phyloP scores from a whole-genome alignment of 1,284 basidiomycete species.

The Tilletia horrida region DNA sequence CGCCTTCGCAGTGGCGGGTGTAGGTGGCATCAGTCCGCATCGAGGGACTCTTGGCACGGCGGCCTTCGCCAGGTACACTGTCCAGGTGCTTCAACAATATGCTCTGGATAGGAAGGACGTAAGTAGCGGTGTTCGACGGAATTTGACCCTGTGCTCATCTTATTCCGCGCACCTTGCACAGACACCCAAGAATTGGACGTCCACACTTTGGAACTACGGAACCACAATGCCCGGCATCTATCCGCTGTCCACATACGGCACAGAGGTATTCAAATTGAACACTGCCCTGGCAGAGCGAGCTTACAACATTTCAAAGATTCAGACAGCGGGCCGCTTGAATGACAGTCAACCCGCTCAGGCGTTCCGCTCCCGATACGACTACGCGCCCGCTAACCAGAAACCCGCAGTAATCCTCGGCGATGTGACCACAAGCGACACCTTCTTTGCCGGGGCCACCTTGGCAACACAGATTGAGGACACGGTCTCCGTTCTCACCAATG shows the following conservation, averaged over 20 bases:
- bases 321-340: conserved; percentile 49
- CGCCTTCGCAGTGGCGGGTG: conserved; percentile 56
- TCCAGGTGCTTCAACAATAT: conserved; percentile 8
- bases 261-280: conserved; percentile 62
- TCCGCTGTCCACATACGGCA: conserved; percentile 58
- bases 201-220: conserved; percentile 58
- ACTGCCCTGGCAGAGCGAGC: conserved; percentile 58
- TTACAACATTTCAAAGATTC: conserved; percentile 52
- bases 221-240: conserved; percentile 54
- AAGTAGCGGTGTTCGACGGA: not conserved
- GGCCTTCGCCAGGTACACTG: conserved; percentile 55
- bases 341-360: conserved; percentile 55
- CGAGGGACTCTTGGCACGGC: conserved; percentile 58
- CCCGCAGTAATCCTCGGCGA: conserved; percentile 53
- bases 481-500: conserved; percentile 56
- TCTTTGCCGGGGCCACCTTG: conserved; percentile 57
- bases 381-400: conserved; percentile 52
- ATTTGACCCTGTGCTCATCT: not conserved
- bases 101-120: not conserved
- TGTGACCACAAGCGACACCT: conserved; percentile 58
- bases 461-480: conserved; percentile 58
- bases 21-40: conserved; percentile 60
- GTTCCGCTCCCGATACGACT: conserved; percentile 56
- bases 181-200: conserved; percentile 57
- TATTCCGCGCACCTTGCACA: not conserved